Evolutionary conservation across 2,329 filamentous ascomycete species (phyloP), one percentile per base, ranked within the genome.

Genomic region (Pyrenophora graminea): DNA sequence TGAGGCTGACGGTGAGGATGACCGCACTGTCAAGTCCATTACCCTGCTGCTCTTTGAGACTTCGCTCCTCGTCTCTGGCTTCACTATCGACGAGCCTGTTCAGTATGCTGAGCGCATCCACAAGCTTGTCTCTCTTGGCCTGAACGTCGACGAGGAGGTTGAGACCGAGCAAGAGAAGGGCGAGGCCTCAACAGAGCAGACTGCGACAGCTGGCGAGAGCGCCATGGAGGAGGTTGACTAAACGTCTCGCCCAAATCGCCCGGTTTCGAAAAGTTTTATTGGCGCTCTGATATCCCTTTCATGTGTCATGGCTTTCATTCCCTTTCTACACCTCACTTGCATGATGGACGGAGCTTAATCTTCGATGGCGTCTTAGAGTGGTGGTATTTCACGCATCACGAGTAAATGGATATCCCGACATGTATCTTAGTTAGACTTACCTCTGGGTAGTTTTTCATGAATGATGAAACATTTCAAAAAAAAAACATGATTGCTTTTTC

Each of bases 161-260:
- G 91, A 96, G 79, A 84, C 86, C 51, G 68, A 75, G 55, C 79
- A 80, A 65, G 81, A 83, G 76, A 81, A 80, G 60, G 82, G 82
- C 55, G 60, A 63, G 32, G 41, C 50, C 32, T 79, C 79, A 48
- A 81, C 81, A 55, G 83, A 84, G 59, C 77, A 85, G 51, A 80
- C 85, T 50, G 79, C 86, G 67, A 82, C 82, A 51, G 80, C 88
- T 62, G 88, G 87, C 68, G 91, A 96, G 86, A 95, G 89, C 81
- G 88, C 92, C 77, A 99, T 99, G 94, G 94, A 99, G 87, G 94
- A 99, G 86, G 94, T 99, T 76, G 94, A 99, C 85, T 99, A 96
- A 66, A 59, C 59, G 62, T 43, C 55, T 67, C 53, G 52, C 56
- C 55, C 48, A 55, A 61, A 48, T 58, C 53, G 47, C 46, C 58